Conservation (phyloP, 2,329 filamentous ascomycete genomes). For the Neodidymelliopsis sp. region DNA sequence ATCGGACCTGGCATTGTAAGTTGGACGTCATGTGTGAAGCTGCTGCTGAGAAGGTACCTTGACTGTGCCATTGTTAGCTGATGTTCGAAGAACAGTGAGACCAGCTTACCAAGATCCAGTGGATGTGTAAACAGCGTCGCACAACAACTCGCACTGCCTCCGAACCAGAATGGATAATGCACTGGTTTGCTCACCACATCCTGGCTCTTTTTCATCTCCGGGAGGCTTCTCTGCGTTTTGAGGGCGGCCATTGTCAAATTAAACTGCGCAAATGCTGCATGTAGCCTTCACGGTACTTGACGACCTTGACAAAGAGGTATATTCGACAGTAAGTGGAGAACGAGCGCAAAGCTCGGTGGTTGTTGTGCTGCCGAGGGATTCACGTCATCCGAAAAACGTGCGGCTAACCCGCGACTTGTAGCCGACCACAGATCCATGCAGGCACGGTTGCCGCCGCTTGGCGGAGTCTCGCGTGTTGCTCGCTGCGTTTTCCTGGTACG, state of each 20-base stretch:
- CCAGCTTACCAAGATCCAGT: constrained; percentile 79
- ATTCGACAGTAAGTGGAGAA: constrained; percentile 5
- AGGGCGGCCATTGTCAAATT: constrained; percentile 49
- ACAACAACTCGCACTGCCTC: constrained; percentile 90
- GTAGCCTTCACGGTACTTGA: constrained; percentile 25
- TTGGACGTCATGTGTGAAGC: constrained; percentile 6
- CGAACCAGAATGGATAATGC: constrained; percentile 78
- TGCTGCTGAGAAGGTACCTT: constrained; percentile 48
- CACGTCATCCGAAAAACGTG: constrained; percentile 39
- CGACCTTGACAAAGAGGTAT: constrained; percentile 17
- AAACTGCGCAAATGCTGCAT: constrained; percentile 36
- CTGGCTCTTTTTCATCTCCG: constrained; percentile 51
- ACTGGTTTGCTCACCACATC: constrained; percentile 52
- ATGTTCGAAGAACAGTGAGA: not conserved
- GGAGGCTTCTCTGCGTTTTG: constrained; percentile 43
- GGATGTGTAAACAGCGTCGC: constrained; percentile 93
- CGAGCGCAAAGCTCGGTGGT: constrained; percentile 24
- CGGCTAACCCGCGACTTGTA: constrained; percentile 23
- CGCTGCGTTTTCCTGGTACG: constrained; percentile 21
- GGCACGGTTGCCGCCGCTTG: constrained; percentile 27
- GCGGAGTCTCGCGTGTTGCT: constrained; percentile 24
- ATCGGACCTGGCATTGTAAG: constrained; percentile 69
- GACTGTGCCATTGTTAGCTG: constrained; percentile 49
- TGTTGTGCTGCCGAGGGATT: constrained; percentile 32
- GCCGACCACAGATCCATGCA: constrained; percentile 21